Evolutionary conservation across 306 rosid genomes (phyloP), one percentile per base, ranked within the genome.

Genomic region (Senna siamea): DNA sequence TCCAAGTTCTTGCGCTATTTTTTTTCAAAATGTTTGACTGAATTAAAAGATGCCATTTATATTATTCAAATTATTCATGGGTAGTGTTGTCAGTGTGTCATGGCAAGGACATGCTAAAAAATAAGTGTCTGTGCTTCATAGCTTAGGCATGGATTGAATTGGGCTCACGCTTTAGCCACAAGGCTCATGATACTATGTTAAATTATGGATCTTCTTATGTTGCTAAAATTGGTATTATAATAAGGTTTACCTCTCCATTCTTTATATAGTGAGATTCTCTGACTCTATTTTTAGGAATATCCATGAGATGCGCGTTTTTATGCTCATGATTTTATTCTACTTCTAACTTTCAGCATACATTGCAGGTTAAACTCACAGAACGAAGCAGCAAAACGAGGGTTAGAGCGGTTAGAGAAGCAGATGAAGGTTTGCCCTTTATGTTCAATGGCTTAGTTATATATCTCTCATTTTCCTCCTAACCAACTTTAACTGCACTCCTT

Each of bases 401-500:
- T 95, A 47, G 98, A 92, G 76, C 97, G 99, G 76, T 82, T 95
- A 68, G 99, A 95, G 85, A 95, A 95, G 82, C 98, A 78, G 71
- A 92, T 92, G 99, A 92, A 95, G 99, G 99, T 92, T 78, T 72
- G 66, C 62, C 50, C 15, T 70, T 66, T 73, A 55, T 13, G 58
- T 74, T 73, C 35, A 18, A 54, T 63, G 69, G 19, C 66, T 76
- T 56, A 19, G 11, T 65, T 63, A n/a, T 64, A 26, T 50, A 26
- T 72, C 63, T 63, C 67, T 37, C 71, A 66, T 51, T 68, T 62
- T 43, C 50, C 56, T 43, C 38, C 63, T 19, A 52, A 50, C 30
- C 48, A 64, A 60, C 79, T 77, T 68, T 23, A 22, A 22, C 38
- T 28, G 48, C 30, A 13, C 61, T 58, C n/a, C n/a, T 76, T 59